Base-by-base conservation (phyloP, 2,329 filamentous ascomycete species). In the Botryotinia calthae region DNA sequence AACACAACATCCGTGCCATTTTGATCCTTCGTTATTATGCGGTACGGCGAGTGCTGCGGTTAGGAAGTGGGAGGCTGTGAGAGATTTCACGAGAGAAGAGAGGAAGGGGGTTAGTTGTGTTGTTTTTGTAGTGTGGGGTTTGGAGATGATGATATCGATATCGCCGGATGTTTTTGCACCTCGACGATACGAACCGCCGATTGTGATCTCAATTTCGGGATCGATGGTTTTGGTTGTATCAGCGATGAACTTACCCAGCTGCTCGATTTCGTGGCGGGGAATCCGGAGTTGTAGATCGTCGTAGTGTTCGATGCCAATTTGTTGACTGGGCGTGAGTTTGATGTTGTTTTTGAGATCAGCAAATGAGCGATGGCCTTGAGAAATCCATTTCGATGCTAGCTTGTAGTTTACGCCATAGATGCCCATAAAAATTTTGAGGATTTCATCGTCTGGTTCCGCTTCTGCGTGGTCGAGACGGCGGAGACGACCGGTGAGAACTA, bases 1-100 rank as follows among this genome's bases (percentile, higher is more conserved):
- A 18, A 90, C 88, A 56, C 92, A 96, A 70, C 92, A 95, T 5
- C 95, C 95, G 76, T 97, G 93, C 93, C 94, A 98, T 83, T 96
- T 97, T 37, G 90, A 92, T 0, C 92, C 91, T 14, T 82, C 81
- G 42, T 77, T 75, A 16, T 76, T 69, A 44, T 82, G 79, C 44
- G 86, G 83, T 10, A 87, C 86, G 0, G 93, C 91, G 14, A 98
- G 86, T 1, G 87, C 86, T 2, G 86, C 89, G 68, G 91, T 90
- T 6, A 98, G 85, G 78, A 97, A 97, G 0, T 84, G 86, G 8
- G 84, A 80, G 1, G 81, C 78, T 58, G 88, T 89, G 14, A 98
- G 86, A 0, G 82, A 80, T 0, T 85, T 85, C 0, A 97, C 85
- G 10, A 98, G 86, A 3, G 80, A 82, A 14, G 89, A 84, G 34